These are phyloP conservation scores for Rhytidhysteron rufulum DNA, from an alignment of 2,329 filamentous ascomycete species.

Conservation along the genomic window DNA sequence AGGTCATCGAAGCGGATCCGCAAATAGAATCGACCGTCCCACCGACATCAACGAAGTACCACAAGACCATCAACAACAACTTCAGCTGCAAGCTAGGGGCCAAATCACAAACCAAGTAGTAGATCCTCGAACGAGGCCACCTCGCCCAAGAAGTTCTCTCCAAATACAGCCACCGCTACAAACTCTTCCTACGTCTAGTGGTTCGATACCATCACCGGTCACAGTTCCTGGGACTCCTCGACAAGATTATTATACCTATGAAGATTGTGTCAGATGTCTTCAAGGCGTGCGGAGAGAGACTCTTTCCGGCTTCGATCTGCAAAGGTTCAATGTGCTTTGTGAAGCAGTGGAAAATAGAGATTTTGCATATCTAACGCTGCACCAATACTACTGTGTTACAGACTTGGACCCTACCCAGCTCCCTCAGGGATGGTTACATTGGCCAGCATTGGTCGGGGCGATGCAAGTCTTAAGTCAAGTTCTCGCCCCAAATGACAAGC, in stretches of 20 bases:
- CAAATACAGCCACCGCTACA: background rate
- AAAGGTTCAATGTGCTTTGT: constrained; percentile 32
- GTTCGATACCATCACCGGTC: no score
- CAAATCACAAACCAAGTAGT: no score
- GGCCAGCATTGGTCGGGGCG: constrained; percentile 22
- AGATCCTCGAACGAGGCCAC: no score
- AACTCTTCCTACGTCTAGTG: background rate
- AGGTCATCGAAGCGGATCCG: no score
- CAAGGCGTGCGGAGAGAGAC: background rate
- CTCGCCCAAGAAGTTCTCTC: no score
- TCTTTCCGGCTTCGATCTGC: constrained; percentile 28
- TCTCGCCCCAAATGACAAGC: constrained; percentile 42
- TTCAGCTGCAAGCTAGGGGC: no score
- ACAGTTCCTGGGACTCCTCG: no score
- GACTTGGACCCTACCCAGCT: constrained; percentile 31
- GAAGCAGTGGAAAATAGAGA: constrained; percentile 26
- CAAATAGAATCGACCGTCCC: no score
- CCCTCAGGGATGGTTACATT: constrained; percentile 35
- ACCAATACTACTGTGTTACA: constrained; percentile 27
- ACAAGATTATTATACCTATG: constrained; percentile 1
- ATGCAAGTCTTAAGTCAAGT: constrained; percentile 40
- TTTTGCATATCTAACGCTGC: constrained; percentile 26
- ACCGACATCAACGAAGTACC: no score
- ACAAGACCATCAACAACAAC: no score
- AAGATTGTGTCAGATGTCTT: background rate